Base-by-base conservation (phyloP, 2,329 filamentous ascomycete genomes). In the Clarireedia paspali region DNA sequence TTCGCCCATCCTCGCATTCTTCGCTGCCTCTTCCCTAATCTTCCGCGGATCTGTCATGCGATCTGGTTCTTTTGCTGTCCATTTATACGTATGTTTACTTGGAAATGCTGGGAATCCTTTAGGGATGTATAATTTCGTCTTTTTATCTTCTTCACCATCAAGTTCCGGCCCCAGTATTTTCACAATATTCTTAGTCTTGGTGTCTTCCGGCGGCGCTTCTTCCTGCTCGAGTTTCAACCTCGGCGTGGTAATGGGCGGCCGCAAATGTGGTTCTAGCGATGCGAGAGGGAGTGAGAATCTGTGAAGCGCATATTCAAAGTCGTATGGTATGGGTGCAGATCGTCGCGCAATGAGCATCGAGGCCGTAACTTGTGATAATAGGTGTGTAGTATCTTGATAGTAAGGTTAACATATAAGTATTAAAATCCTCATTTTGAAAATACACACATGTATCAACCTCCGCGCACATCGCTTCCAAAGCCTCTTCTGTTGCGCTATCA, bases 21-120 rank as follows among this genome's bases (percentile, higher is more conserved):
- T 74, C 1, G 81, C 77, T 1, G 82, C 82, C 42, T 83, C 79
- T 53, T 82, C 77, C 24, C 82, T 75, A 46, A 83, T 80, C 66
- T 79, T 80, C 63, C 82, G 77, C 0, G 79, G 75, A 57, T 84
- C 78, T 6, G 70, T 72, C 58, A 78, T 73, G 17, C 78, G 73
- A 63, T 45, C 66, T 56, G 58, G 67, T 49, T 71, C 71, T 36
- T 77, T 75, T 2, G 78, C 77, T 0, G 82, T 85, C 63, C 78
- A 80, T 40, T 76, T 78, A 69, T 84, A 86, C 3, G 82, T 85
- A 63, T 85, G 82, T 47, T 79, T 80, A 66, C 81, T 84, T 0
- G 83, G 83, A 57, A 85, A 85, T 9, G 77, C 74, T 0, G 83
- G 83, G 51, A 86, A 83, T 0, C 75, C 74, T 38, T 71, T 69